Evolutionary conservation across 257 asterid genomes (phyloP).

Genomic region (Salvia rosmarinus): DNA sequence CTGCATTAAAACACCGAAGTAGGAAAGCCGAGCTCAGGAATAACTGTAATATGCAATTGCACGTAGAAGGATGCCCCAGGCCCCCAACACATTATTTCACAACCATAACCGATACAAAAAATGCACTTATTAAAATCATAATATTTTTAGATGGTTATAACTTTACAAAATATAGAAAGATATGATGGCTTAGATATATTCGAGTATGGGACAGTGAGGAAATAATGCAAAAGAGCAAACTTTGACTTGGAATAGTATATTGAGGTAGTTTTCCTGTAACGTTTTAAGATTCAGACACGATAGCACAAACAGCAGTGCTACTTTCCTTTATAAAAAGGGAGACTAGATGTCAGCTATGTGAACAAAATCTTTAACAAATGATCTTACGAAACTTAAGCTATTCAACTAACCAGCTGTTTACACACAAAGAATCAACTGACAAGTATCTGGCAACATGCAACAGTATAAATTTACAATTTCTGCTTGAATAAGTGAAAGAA

Average conservation of each 20-base stretch:
- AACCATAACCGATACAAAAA: not conserved
- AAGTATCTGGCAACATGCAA: too few species aligned
- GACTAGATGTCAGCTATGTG: not conserved
- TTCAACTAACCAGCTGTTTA: too few species aligned
- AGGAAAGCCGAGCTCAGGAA: conserved; percentile 11
- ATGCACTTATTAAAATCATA: not conserved
- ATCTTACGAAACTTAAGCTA: too few species aligned
- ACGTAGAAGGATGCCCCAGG: not conserved
- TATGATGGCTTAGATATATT: conserved; percentile 16
- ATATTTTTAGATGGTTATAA: not conserved
- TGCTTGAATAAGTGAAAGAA: too few species aligned
- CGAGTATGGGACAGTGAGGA: not conserved
- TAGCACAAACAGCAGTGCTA: not conserved
- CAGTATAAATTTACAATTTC: too few species aligned
- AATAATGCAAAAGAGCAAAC: conserved; percentile 2
- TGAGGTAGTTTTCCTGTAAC: not conserved
- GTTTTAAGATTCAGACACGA: not conserved
- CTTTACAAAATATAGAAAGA: not conserved
- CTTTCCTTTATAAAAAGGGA: not conserved
- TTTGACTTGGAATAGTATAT: not conserved
- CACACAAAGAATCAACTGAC: too few species aligned
- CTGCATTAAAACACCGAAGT: not conserved
- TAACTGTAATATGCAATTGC: not conserved
- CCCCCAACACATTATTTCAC: conserved; percentile 17
- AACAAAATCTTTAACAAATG: too few species aligned